Conservation (phyloP, 176 grass and related monocot genomes). For the Avena atlantica region DNA sequence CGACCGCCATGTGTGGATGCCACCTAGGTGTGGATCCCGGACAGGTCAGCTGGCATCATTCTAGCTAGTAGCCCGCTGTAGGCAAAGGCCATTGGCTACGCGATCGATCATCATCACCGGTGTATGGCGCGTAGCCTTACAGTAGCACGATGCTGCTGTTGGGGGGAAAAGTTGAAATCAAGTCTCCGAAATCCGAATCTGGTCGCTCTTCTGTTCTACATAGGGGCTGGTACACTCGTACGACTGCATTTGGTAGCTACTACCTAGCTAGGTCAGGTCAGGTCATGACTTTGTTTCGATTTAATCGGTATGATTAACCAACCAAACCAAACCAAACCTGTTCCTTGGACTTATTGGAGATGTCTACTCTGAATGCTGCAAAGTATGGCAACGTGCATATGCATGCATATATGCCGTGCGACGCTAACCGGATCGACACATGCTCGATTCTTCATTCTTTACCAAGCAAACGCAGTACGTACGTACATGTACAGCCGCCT, state of each 20-base stretch:
- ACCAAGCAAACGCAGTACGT: neutral
- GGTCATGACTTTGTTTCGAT: neutral
- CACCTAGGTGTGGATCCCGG: constrained; percentile 17
- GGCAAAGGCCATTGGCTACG: neutral
- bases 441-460: neutral
- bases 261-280: neutral
- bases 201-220: neutral
- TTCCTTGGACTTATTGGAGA: constrained; percentile 22
- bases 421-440: neutral
- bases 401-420: neutral
- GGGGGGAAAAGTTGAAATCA: constrained; percentile 2
- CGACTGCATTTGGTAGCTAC: neutral
- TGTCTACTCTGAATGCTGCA: constrained; percentile 36
- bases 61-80: neutral
- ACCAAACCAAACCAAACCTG: constrained; percentile 4
- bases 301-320: neutral
- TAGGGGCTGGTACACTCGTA: neutral
- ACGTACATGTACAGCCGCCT: neutral
- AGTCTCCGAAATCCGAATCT: neutral
- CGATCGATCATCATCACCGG: neutral
- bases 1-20: constrained; percentile 35
- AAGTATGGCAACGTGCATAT: neutral
- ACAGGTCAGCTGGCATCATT: constrained; percentile 37
- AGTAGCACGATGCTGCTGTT: neutral
- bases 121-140: neutral